These are phyloP conservation scores for Schoenoplectus tabernaemontani DNA, from an alignment of 202 grass and related monocot genomes.

Conservation along the genomic window DNA sequence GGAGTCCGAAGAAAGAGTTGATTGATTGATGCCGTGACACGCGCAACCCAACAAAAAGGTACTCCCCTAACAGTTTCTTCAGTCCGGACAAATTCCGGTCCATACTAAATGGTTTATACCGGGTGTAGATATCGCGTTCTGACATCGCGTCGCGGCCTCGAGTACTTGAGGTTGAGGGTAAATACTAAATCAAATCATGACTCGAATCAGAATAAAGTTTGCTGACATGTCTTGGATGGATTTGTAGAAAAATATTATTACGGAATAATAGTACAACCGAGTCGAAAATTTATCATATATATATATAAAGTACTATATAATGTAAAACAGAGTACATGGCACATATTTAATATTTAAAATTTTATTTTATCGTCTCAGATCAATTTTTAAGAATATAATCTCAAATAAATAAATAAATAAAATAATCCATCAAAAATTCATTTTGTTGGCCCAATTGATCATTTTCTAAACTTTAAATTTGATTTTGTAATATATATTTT, in stretches of 20 bases:
- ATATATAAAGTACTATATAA: neutral
- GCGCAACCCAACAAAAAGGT: conserved; percentile 8
- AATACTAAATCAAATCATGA: neutral
- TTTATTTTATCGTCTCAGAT: neutral
- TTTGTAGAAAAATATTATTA: neutral
- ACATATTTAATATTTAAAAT: neutral
- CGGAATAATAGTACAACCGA: neutral
- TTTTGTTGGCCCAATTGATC: neutral
- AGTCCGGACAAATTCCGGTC: neutral
- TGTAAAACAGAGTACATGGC: neutral
- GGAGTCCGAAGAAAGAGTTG: neutral
- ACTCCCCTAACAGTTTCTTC: neutral
- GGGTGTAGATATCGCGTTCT: neutral
- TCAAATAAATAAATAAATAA: neutral
- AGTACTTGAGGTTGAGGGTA: neutral
- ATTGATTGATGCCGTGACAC: conserved; percentile 4
- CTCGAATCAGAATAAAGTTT: neutral
- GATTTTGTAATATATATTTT: neutral
- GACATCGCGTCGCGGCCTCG: neutral
- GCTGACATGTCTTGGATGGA: neutral
- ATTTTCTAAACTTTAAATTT: no score
- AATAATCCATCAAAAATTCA: neutral
- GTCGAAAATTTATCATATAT: neutral
- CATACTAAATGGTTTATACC: neutral
- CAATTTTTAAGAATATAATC: neutral